Percentiles rank a stretch among this genome's conserved stretches.
phyloP scores from a whole-genome alignment of 305 asterid genomes.

The Solanum chacoense region DNA sequence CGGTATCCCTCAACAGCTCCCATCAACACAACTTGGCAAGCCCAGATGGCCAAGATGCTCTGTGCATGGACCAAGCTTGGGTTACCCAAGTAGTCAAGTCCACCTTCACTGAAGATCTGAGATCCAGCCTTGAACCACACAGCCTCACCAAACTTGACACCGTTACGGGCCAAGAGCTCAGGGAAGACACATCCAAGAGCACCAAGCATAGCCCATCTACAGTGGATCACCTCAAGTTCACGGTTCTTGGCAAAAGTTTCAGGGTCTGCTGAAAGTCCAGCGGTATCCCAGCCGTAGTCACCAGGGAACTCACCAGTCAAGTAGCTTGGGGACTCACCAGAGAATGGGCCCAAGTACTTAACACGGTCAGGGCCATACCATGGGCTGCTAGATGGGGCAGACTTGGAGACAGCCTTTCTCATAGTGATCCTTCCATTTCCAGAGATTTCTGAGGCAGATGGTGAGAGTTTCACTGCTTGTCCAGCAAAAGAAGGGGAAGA shows the following conservation, averaged over 20 bases:
- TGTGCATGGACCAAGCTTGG: conserved; percentile 24
- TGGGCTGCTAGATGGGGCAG: conserved; percentile 7
- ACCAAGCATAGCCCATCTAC: conserved; percentile 25
- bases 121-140: conserved; percentile 26
- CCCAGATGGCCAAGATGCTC: conserved; percentile 25
- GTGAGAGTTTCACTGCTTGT: not conserved
- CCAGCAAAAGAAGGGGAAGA: conserved; percentile 10
- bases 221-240: conserved; percentile 23
- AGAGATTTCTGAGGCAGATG: not conserved
- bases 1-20: conserved; percentile 22
- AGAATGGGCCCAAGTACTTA: conserved; percentile 23
- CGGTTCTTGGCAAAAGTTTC: conserved; percentile 22
- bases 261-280: conserved; percentile 22
- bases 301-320: conserved; percentile 22
- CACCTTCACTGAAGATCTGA: conserved; percentile 23
- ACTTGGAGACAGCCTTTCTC: not conserved
- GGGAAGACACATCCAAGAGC: conserved; percentile 25
- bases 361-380: conserved; percentile 23
- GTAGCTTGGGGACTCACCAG: conserved; percentile 22
- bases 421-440: conserved; percentile 2
- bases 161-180: conserved; percentile 17
- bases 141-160: conserved; percentile 23
- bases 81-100: conserved; percentile 24
- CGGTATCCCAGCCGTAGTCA: conserved; percentile 23
- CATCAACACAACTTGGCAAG: conserved; percentile 18